Evolutionary conservation across 169 alveolate species (phyloP), one percentile per base, ranked within the genome.

Genomic region (Blepharisma undulans): DNA sequence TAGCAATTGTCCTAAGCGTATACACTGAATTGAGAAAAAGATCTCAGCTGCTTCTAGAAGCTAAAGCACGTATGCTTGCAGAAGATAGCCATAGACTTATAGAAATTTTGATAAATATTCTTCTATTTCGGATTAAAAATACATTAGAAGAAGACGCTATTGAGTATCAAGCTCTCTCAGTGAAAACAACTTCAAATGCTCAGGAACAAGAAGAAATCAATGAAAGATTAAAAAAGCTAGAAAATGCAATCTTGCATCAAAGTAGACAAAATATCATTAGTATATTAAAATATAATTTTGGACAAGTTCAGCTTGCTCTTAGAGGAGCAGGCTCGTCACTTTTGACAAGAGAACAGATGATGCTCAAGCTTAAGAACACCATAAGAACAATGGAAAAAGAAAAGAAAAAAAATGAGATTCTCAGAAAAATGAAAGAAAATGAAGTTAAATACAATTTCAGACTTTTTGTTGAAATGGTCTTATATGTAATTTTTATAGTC

Each of bases 11-110:
- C 2, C 25, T 84, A 60, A 61, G 90, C 27, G 87, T 90, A 29
- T 92, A 92, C 48, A 84, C 77, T 72, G 76, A 80, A 0, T 72
- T 92, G 1, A 76, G 91, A 32, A 27, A 84, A 30, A 80, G 82
- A 61, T 79, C 76, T 59, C 87, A 80, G 18, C 32, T 89, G 5
- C 87, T 81, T 19, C 61, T 92, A 7, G 89, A 86, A 89, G 95
- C 95, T 19, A 92, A 84, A 78, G 93, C 95, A 8, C 85, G 84
- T 33, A 88, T 92, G 33, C 48, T 89, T 1, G 33, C 89, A 19
- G 76, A 80, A 78, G 89, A 88, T 14, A 30, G 76, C 76, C 32
- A 89, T 21, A 89, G 25, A 66, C 76, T 22, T 18, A 27, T 61
- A 7, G 76, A 85, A 36, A 89, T 76, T 72, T 82, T 92, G 85